phyloP scores from a whole-genome alignment of 2,329 filamentous ascomycete species.

The Pseudogymnoascus verrucosus region DNA sequence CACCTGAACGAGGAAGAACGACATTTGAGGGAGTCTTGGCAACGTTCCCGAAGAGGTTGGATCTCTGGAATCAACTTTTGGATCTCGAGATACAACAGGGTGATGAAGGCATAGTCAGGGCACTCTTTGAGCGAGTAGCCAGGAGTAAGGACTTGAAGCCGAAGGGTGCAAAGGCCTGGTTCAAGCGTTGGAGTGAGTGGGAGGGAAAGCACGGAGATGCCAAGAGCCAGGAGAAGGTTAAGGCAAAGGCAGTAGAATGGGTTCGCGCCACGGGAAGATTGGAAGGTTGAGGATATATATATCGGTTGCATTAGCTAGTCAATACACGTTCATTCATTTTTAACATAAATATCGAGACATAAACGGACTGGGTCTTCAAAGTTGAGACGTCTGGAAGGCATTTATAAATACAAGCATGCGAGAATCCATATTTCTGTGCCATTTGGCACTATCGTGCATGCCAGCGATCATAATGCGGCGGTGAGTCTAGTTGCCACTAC shows the following conservation, averaged over 20 bases:
- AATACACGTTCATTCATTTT: constrained; percentile 5
- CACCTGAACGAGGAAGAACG: constrained; percentile 84
- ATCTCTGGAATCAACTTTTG: constrained; percentile 87
- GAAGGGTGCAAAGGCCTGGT: constrained; percentile 77
- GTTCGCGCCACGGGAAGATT: constrained; percentile 33
- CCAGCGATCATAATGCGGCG: constrained; percentile 8
- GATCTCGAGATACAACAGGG: constrained; percentile 67
- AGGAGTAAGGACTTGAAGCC: constrained; percentile 66
- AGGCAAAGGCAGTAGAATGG: constrained; percentile 63
- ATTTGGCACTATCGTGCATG: constrained; percentile 8
- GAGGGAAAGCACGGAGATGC: constrained; percentile 66
- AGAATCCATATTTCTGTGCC: constrained; percentile 8
- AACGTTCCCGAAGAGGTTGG: constrained; percentile 80
- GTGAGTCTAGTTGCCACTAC: constrained; percentile 6
- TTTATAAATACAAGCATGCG: constrained; percentile 9
- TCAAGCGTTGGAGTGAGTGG: constrained; percentile 86
- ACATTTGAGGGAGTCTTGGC: constrained; percentile 84
- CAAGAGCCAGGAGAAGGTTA: constrained; percentile 63
- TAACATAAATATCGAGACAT: constrained; percentile 2
- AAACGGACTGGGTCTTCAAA: constrained; percentile 8
- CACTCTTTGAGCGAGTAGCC: constrained; percentile 74
- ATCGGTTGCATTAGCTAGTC: constrained; percentile 4
- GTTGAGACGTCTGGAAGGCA: constrained; percentile 6
- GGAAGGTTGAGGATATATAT: neutral
- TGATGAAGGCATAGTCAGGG: constrained; percentile 55